Evolutionary conservation across 1,139 yeast species (phyloP).

Genomic region (Pichia sp.): DNA sequence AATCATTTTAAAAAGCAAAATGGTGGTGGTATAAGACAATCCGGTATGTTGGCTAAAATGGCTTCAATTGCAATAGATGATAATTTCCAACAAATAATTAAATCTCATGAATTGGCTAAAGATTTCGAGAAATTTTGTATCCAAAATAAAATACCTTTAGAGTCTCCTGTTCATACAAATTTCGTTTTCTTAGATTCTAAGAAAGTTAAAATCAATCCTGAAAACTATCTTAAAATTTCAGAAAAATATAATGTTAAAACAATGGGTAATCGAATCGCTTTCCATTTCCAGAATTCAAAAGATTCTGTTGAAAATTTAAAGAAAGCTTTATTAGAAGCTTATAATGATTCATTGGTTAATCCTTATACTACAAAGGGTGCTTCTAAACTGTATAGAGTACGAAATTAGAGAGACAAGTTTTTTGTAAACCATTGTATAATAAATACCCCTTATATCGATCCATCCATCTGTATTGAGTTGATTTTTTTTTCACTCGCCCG

Average conservation of each 20-base stretch:
- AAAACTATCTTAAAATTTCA: constrained; percentile 40
- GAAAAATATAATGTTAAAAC: constrained; percentile 56
- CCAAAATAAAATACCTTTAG: constrained; percentile 47
- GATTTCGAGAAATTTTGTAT: constrained; percentile 57
- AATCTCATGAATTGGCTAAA: constrained; percentile 63
- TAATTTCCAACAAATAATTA: constrained; percentile 50
- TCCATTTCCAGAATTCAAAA: constrained; percentile 72
- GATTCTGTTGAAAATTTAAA: constrained; percentile 63
- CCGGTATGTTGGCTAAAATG: constrained; percentile 78
- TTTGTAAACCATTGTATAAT: too few species aligned
- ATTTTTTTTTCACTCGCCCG: too few species aligned
- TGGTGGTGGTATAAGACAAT: constrained; percentile 93
- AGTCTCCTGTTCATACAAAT: constrained; percentile 77
- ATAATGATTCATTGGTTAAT: constrained; percentile 34
- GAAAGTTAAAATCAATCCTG: constrained; percentile 53
- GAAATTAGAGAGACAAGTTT: too few species aligned
- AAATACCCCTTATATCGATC: too few species aligned
- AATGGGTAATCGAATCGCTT: constrained; percentile 65
- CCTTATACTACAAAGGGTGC: constrained; percentile 23
- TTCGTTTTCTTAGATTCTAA: constrained; percentile 73
- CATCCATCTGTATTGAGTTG: too few species aligned
- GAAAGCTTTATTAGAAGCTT: constrained; percentile 51
- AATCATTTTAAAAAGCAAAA: constrained; percentile 86
- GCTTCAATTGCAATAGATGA: constrained; percentile 73
- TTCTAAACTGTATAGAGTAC: constrained; percentile 25